phyloP scores from a whole-genome alignment of 2,329 filamentous ascomycete species.

The Alternaria novae-zelandiae region DNA sequence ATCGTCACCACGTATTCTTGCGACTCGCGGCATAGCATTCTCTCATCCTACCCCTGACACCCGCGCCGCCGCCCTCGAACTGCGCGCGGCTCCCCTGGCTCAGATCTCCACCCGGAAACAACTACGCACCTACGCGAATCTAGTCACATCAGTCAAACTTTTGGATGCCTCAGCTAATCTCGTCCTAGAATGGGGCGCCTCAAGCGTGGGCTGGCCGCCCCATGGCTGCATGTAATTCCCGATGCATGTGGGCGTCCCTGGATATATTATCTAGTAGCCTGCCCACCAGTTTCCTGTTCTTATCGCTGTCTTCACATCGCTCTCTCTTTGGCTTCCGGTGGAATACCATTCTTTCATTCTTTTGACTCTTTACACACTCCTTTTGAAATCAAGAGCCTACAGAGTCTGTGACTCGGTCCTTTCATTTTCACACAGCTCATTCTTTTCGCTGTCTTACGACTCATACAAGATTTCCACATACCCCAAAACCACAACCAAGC shows the following conservation, averaged over 20 bases:
- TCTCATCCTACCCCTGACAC: conserved; percentile 28
- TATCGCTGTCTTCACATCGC: conserved; percentile 16
- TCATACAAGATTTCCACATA: conserved; percentile 12
- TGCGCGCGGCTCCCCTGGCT: conserved; percentile 30
- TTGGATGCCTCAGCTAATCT: conserved; percentile 16
- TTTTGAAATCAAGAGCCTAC: conserved; percentile 26
- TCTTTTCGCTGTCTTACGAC: conserved; percentile 24
- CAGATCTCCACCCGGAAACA: conserved; percentile 21
- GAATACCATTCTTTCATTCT: conserved; percentile 44
- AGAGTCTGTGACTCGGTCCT: conserved; percentile 45
- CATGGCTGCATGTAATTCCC: conserved; percentile 25
- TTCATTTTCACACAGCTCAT: conserved; percentile 32
- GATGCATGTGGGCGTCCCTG: conserved; percentile 14
- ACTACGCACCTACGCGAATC: conserved; percentile 19
- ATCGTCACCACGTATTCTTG: conserved; percentile 1
- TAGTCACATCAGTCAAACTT: conserved; percentile 17
- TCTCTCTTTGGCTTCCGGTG: conserved; percentile 23
- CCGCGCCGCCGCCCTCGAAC: conserved; percentile 14
- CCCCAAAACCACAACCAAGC: conserved; percentile 3
- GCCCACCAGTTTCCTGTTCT: conserved; percentile 23
- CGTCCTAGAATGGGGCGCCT: conserved; percentile 16
- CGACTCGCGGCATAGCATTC: conserved; percentile 1
- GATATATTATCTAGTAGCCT: conserved; percentile 30
- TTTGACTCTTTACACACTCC: conserved; percentile 29
- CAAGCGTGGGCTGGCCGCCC: conserved; percentile 14